A percentile compares a stretch with the other conserved stretches of the same genome.
phyloP scores from a whole-genome alignment of 2,329 filamentous ascomycete genomes.

The Bisporella sp. region DNA sequence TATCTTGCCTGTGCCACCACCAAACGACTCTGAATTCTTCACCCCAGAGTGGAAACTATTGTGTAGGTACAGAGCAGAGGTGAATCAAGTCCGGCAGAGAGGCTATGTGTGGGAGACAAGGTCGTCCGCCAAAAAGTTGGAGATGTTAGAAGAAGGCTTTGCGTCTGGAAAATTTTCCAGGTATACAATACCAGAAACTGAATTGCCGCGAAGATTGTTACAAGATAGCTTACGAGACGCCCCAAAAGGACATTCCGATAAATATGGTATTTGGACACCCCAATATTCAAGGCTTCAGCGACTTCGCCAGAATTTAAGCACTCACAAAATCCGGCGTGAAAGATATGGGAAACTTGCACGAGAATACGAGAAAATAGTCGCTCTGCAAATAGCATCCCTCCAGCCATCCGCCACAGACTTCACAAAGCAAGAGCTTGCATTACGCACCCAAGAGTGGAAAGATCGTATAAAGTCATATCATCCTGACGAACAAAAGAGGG shows the following conservation, averaged over 20 bases:
- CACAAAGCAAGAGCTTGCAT: constrained; percentile 17
- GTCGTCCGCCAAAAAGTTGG: too few relatives aligned
- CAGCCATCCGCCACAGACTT: constrained; percentile 3
- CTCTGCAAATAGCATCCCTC: constrained; percentile 3
- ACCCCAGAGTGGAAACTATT: too few relatives aligned
- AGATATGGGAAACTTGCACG: not conserved
- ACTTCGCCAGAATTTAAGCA: not conserved
- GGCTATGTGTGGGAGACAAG: too few relatives aligned
- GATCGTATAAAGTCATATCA: constrained; percentile 7
- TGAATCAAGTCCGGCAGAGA: too few relatives aligned
- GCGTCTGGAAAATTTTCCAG: constrained; percentile 2
- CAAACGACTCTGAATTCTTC: too few relatives aligned
- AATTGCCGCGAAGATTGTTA: not conserved
- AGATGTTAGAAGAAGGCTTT: not conserved
- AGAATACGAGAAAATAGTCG: constrained; percentile 8
- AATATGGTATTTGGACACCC: not conserved
- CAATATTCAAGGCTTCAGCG: constrained; percentile 1
- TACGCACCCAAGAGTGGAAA: constrained; percentile 17
- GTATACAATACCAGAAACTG: not conserved
- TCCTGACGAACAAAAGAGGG: too few relatives aligned
- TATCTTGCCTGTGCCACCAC: too few relatives aligned
- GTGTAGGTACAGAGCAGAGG: too few relatives aligned
- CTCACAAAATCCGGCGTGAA: too few relatives aligned
- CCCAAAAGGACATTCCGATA: too few relatives aligned
- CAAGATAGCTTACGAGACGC: too few relatives aligned